phyloP scores from a whole-genome alignment of 1,284 basidiomycete species.

The Ganoderma multipileum region DNA sequence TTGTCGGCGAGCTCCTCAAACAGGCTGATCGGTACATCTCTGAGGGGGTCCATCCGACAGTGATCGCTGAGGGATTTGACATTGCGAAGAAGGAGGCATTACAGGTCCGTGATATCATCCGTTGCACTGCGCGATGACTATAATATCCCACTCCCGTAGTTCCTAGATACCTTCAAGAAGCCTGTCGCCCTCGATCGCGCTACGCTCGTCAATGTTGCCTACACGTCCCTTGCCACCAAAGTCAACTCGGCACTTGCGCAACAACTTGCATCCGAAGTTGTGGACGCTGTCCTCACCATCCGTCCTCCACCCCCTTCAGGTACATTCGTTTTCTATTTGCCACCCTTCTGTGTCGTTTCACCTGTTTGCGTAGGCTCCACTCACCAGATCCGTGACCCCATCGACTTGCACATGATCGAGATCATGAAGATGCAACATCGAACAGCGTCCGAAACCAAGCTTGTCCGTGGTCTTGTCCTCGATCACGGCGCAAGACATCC shows the following conservation, averaged over 20 bases:
- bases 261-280: constrained; percentile 91
- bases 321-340: constrained; percentile 27
- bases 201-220: constrained; percentile 91
- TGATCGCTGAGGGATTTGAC: constrained; percentile 96
- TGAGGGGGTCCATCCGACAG: constrained; percentile 98
- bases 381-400: constrained; percentile 83
- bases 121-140: background rate
- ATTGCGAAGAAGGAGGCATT: constrained; percentile 96
- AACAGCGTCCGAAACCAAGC: constrained; percentile 97
- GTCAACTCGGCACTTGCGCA: constrained; percentile 85
- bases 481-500: constrained; percentile 97
- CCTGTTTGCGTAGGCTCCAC: constrained; percentile 50
- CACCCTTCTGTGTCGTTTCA: constrained; percentile 22
- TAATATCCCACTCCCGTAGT: constrained; percentile 53
- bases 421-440: constrained; percentile 99
- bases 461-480: constrained; percentile 94
- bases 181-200: constrained; percentile 83
- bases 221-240: constrained; percentile 96
- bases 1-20: constrained; percentile 97
- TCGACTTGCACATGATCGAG: constrained; percentile 99
- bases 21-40: constrained; percentile 98
- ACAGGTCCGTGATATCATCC: constrained; percentile 58
- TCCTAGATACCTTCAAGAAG: constrained; percentile 91
- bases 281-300: constrained; percentile 95
- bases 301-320: constrained; percentile 74